Conservation (phyloP, 2,329 filamentous ascomycete genomes). For the Macrophomina tecta region DNA sequence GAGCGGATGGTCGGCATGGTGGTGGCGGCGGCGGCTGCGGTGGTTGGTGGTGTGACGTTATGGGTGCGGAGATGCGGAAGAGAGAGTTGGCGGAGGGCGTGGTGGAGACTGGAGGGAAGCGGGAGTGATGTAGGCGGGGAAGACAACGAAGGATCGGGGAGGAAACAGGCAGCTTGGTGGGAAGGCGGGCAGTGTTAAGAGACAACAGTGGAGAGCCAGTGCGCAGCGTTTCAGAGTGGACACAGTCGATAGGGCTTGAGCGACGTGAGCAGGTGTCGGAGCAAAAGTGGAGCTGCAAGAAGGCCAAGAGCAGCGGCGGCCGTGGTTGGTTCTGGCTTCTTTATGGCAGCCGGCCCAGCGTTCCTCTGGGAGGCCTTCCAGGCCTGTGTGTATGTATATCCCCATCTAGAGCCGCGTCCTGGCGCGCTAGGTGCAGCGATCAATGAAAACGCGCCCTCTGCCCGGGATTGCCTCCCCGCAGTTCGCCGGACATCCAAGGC, state of each 20-base stretch:
- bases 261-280: conserved; percentile 1
- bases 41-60: conserved; percentile 1
- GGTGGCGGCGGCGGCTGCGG: not conserved
- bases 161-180: not conserved
- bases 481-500: not conserved
- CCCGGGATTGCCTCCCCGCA: not conserved
- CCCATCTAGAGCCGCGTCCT: not conserved
- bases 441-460: not conserved
- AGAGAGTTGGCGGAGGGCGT: not conserved
- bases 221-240: conserved; percentile 17
- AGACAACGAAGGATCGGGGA: not conserved
- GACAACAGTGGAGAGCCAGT: not conserved
- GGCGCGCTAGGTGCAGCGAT: not conserved
- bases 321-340: not conserved
- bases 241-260: not conserved
- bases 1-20: conserved; percentile 40
- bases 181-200: too few species aligned
- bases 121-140: not conserved
- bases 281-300: conserved; percentile 1
- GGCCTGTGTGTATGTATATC: not conserved
- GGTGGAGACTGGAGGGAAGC: not conserved
- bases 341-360: not conserved
- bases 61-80: not conserved
- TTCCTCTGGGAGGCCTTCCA: not conserved
- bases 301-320: not conserved